These are phyloP conservation scores for Acacia confusa DNA, from an alignment of 306 rosid species.

Conservation along the genomic window DNA sequence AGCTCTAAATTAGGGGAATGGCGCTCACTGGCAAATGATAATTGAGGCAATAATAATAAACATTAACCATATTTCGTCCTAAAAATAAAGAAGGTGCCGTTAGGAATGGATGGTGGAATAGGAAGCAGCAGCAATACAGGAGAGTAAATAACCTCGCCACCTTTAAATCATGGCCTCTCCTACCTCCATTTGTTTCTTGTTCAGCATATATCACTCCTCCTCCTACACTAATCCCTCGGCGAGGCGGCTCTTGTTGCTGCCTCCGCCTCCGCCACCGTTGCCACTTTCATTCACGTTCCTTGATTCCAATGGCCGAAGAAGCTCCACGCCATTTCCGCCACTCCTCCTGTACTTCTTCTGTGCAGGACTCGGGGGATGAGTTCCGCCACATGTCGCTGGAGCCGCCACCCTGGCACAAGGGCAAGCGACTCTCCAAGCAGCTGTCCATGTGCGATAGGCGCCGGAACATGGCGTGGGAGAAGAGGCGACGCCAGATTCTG, in stretches of 20 bases:
- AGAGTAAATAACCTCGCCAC: too few species aligned
- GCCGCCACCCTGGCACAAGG: not conserved
- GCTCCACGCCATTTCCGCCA: not conserved
- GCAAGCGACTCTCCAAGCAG: slow-evolving; percentile 2
- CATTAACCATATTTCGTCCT: not conserved
- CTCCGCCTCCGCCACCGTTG: slow-evolving; percentile 6
- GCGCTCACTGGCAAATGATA: not conserved
- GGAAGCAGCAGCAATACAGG: not conserved
- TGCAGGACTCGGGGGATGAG: not conserved
- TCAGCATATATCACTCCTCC: not conserved
- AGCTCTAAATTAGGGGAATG: not conserved
- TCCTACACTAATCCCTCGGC: not conserved
- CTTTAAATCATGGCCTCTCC: not conserved
- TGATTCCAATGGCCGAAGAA: not conserved
- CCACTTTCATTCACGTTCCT: too few species aligned
- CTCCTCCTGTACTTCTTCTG: not conserved
- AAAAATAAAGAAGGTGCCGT: slow-evolving; percentile 36
- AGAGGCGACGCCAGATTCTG: not conserved
- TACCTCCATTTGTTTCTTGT: not conserved
- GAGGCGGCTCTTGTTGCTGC: slow-evolving; percentile 38
- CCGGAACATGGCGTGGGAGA: slow-evolving; percentile 4
- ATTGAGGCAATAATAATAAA: too few species aligned
- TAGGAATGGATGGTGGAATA: slow-evolving; percentile 48
- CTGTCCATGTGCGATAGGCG: not conserved
- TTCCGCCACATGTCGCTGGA: not conserved